Percentiles rank a stretch among this genome's conserved stretches.
Conservation (phyloP, 108 stramenopile species). For the Cyclostephanos invisitatus region DNA sequence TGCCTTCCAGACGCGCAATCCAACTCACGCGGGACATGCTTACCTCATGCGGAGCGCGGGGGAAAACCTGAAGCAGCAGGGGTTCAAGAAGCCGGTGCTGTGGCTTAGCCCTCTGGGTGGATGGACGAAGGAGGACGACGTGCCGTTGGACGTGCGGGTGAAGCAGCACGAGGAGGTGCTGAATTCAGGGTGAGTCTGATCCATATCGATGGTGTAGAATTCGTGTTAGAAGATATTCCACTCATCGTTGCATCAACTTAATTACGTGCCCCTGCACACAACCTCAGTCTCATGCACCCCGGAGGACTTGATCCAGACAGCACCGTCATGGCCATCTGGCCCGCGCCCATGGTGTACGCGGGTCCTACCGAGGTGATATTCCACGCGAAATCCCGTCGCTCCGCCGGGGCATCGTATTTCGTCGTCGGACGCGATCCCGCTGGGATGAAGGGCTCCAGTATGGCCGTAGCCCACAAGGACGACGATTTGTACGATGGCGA, state of each 20-base stretch:
- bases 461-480: constrained; percentile 88
- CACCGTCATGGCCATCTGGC: constrained; percentile 99
- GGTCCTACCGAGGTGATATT: constrained; percentile 99
- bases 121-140: constrained; percentile 98
- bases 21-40: constrained; percentile 98
- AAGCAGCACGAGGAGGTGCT: constrained; percentile 97
- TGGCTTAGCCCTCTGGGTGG: constrained; percentile 98
- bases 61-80: constrained; percentile 85
- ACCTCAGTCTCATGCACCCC: constrained; percentile 65
- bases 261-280: no score
- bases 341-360: constrained; percentile 98
- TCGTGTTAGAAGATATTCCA: neutral
- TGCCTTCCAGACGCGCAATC: constrained; percentile 98
- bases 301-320: constrained; percentile 93
- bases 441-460: constrained; percentile 93
- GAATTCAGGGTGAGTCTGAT: constrained; percentile 68
- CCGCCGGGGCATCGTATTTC: constrained; percentile 96
- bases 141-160: constrained; percentile 97
- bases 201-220: neutral
- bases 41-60: constrained; percentile 97
- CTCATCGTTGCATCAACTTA: no score
- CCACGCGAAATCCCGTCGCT: constrained; percentile 96
- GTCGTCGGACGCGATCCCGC: constrained; percentile 98
- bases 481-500: constrained; percentile 98
- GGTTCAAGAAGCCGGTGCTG: constrained; percentile 94